Percentiles rank a stretch among this genome's conserved stretches.
These are phyloP conservation scores for Amorphotheca resinae DNA, from an alignment of 495 filamentous ascomycete species.

Conservation along the genomic window DNA sequence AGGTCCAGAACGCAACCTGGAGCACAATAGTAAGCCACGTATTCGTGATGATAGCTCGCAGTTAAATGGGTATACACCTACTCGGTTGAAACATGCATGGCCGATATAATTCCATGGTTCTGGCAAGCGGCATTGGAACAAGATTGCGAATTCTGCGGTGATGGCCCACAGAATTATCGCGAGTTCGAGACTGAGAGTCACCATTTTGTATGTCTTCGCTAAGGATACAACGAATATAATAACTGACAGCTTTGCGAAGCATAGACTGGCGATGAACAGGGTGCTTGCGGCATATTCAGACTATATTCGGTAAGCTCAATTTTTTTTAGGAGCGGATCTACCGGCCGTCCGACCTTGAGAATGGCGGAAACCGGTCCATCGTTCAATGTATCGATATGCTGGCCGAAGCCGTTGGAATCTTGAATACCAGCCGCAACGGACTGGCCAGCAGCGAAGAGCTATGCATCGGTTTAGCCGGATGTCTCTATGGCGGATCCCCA, in stretches of 20 bases:
- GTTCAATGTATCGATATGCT: background rate
- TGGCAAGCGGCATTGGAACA: conserved; percentile 21
- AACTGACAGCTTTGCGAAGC: conserved; percentile 8
- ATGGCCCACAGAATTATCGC: conserved; percentile 17
- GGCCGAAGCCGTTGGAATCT: background rate
- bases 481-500: too few species aligned
- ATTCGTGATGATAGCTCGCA: too few species aligned
- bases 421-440: background rate
- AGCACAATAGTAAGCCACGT: background rate
- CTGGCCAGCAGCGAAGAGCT: background rate
- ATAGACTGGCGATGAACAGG: conserved; percentile 1
- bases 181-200: background rate
- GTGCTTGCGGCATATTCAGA: conserved; percentile 5
- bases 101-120: conserved; percentile 19
- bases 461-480: too few species aligned
- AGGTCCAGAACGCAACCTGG: conserved; percentile 9
- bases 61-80: background rate
- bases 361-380: background rate
- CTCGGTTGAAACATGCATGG: conserved; percentile 18
- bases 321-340: background rate
- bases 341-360: background rate
- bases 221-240: conserved; percentile 1
- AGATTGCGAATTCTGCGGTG: conserved; percentile 13
- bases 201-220: background rate
- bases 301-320: background rate